Conservation (phyloP, 2,329 filamentous ascomycete species). For the Domatiomyces catenatus region DNA sequence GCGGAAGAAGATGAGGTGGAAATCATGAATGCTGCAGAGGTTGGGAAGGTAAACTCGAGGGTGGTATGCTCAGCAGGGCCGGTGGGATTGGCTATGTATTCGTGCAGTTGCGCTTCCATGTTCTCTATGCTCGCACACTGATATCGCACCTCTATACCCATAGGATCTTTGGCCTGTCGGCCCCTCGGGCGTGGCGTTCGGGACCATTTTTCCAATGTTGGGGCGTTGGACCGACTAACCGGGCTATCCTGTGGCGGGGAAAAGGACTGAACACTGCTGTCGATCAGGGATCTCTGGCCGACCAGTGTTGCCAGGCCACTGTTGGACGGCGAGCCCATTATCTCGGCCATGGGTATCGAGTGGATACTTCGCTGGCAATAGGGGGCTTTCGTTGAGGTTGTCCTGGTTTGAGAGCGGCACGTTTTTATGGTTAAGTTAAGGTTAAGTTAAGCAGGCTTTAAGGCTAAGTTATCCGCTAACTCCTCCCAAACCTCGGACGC, state of each 20-base stretch:
- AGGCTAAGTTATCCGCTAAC: background rate
- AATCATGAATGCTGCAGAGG: conserved; percentile 14
- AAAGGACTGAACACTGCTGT: background rate
- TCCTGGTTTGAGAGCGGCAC: background rate
- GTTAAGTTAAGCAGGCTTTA: background rate
- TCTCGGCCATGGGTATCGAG: background rate
- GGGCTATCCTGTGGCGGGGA: background rate
- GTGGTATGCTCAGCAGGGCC: conserved; percentile 13
- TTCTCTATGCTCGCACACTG: conserved; percentile 12
- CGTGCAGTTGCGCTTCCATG: conserved; percentile 8
- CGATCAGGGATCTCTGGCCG: background rate
- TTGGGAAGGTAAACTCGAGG: conserved; percentile 13
- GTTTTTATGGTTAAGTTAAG: background rate
- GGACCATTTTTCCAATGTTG: conserved; percentile 1
- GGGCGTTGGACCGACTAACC: too few relatives aligned
- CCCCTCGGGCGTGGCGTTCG: conserved; percentile 5
- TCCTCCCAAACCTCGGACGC: background rate
- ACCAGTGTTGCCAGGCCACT: background rate
- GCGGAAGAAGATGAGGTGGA: conserved; percentile 2
- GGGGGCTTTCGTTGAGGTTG: background rate
- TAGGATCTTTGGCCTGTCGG: conserved; percentile 14
- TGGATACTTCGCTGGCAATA: background rate
- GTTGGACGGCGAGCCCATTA: background rate
- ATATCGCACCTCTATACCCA: conserved; percentile 10
- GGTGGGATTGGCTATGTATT: conserved; percentile 11